Percentiles rank a stretch among this genome's conserved stretches.
Evolutionary conservation across 148 eudicot genomes (phyloP).

Genomic region (Selenicereus undatus): DNA sequence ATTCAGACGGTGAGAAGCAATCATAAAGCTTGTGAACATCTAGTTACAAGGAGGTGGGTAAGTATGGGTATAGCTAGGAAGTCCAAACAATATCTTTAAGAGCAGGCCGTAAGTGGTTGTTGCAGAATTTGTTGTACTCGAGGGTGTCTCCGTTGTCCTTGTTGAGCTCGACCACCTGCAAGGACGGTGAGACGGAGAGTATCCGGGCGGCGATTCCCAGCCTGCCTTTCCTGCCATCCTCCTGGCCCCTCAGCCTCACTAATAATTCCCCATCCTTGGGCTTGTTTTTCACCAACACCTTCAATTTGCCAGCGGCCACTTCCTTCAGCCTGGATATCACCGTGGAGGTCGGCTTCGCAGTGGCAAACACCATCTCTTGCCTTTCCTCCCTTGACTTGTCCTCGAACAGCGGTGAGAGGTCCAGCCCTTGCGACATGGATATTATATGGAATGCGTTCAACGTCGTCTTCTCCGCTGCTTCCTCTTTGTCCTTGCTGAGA

Average conservation of each 20-base stretch:
- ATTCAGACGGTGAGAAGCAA: too few relatives aligned
- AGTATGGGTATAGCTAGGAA: not conserved
- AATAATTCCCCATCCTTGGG: slow-evolving; percentile 30
- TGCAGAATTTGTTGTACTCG: slow-evolving; percentile 68
- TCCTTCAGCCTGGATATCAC: slow-evolving; percentile 60
- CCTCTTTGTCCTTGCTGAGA: not conserved
- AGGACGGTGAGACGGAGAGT: slow-evolving; percentile 42
- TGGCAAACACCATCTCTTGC: slow-evolving; percentile 54
- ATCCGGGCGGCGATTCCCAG: slow-evolving; percentile 51
- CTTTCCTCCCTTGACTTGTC: slow-evolving; percentile 50
- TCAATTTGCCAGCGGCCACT: slow-evolving; percentile 47
- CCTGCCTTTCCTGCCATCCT: slow-evolving; percentile 54
- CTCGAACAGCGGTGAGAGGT: slow-evolving; percentile 58
- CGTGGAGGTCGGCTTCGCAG: slow-evolving; percentile 39
- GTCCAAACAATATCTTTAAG: slow-evolving; percentile 58
- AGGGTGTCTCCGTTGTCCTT: slow-evolving; percentile 53
- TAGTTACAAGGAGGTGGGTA: too few relatives aligned
- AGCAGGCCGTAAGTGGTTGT: slow-evolving; percentile 60
- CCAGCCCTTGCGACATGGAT: slow-evolving; percentile 63
- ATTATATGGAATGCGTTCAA: slow-evolving; percentile 82
- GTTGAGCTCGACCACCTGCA: slow-evolving; percentile 63
- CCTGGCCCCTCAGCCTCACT: slow-evolving; percentile 47
- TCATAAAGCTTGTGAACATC: too few relatives aligned
- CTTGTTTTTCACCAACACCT: slow-evolving; percentile 29
- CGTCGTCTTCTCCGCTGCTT: slow-evolving; percentile 40